Evolutionary conservation across 1,284 basidiomycete genomes (phyloP).

Genomic region (Boletellus sp.): DNA sequence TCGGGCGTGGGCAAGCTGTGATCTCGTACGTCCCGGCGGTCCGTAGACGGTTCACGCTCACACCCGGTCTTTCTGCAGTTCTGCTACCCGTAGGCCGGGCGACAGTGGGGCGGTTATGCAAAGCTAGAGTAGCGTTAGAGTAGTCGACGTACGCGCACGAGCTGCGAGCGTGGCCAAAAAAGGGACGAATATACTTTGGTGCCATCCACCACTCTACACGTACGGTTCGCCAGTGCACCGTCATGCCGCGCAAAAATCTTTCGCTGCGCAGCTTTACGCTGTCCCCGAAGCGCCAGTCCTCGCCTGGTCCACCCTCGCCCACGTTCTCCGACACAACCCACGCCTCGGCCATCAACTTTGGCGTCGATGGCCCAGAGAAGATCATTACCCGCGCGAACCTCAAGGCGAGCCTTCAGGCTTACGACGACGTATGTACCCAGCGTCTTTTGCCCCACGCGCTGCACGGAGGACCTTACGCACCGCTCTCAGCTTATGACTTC

Average conservation of each 20-base stretch:
- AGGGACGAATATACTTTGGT: constrained; percentile 7
- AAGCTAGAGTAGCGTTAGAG: constrained; percentile 10
- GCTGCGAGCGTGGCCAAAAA: constrained; percentile 15
- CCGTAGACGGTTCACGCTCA: background rate
- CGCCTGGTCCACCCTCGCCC: constrained; percentile 69
- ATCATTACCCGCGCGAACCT: constrained; percentile 82
- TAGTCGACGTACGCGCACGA: background rate
- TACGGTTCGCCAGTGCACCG: background rate
- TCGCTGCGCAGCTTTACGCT: constrained; percentile 58
- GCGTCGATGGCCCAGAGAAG: constrained; percentile 66
- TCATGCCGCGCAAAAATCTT: constrained; percentile 57
- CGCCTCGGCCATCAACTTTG: constrained; percentile 71
- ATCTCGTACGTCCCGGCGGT: constrained; percentile 17
- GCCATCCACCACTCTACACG: constrained; percentile 15
- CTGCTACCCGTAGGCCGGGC: background rate
- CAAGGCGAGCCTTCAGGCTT: constrained; percentile 73
- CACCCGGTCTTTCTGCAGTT: constrained; percentile 11
- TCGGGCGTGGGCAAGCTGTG: constrained; percentile 43
- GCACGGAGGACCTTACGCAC: constrained; percentile 16
- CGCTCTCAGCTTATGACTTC: constrained; percentile 65
- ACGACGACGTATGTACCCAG: constrained; percentile 63
- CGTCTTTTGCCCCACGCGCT: background rate
- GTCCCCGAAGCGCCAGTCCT: constrained; percentile 45
- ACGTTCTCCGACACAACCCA: constrained; percentile 81
- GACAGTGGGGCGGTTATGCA: background rate